Base-by-base conservation (phyloP, 164 flowering plant species). In the Annona cherimola region DNA sequence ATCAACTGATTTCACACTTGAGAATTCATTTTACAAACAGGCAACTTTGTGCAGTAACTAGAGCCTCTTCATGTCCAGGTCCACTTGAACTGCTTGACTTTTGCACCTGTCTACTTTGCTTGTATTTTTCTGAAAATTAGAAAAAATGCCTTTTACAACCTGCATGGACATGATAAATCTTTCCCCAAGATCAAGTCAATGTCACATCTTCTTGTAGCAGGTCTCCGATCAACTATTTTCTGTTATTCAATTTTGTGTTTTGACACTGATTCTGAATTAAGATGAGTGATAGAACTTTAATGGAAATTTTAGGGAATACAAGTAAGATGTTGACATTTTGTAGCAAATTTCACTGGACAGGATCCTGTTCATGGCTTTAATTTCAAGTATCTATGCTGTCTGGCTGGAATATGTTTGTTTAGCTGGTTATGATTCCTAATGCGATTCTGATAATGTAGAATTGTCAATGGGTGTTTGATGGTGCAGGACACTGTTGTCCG, bases 401-500 rank as follows among this genome's bases (percentile, higher is more conserved):
- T 60, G 63, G 18, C 63, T 16, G n/a, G 26, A n/a, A 20, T n/a
- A 19, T 61, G 20, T n/a, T 61, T n/a, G 8, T 61, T 20, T 18
- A 61, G 35, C 39, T 61, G 5, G 20, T 61, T 61, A 7, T 20
- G 7, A 20, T 9, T 61, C 20, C 63, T 18, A 61, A n/a, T 26
- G 55, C 20, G 39, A 54, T 62, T 45, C 61, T 61, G 40, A 26
- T 57, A 62, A 57, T 42, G 57, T 68, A 46, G 69, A 68, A 45
- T 46, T 43, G 42, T 39, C 19, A 61, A 39, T 77, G 69, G 39
- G 45, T 62, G 19, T 12, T 45, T 71, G 67, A 42, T 72, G 20
- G 46, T 78, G 72, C 79, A 95, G 99, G 99, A 95, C 77, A 93
- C 98, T 76, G 93, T 95, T 77, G 99, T 95, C 42, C 93, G 98